Conservation (phyloP, 2,329 filamentous ascomycete genomes). For the Beauveria brongniartii region DNA sequence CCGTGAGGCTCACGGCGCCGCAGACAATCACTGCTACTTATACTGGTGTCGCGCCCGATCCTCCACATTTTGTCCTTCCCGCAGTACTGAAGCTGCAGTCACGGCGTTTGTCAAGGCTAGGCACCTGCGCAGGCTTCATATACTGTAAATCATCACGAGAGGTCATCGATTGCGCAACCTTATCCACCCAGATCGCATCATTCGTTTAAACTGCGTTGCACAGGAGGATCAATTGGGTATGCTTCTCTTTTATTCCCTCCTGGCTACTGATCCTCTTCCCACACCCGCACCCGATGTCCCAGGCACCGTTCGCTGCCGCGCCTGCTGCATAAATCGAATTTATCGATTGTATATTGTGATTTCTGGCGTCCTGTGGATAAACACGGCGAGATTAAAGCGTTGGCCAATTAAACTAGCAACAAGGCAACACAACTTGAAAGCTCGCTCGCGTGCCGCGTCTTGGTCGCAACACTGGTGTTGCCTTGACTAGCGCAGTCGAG, state of each 20-base stretch:
- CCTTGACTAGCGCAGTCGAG: background rate
- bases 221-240: slow-evolving; percentile 10
- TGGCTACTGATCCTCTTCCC: slow-evolving; percentile 5
- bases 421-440: background rate
- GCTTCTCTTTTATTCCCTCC: slow-evolving; percentile 4
- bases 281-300: background rate
- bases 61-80: background rate
- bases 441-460: slow-evolving; percentile 1
- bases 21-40: background rate
- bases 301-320: background rate
- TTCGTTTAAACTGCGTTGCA: background rate
- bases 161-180: background rate
- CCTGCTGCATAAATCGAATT: slow-evolving; percentile 9
- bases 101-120: background rate
- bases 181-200: background rate
- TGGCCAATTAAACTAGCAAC: slow-evolving; percentile 12
- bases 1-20: background rate
- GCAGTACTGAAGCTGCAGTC: slow-evolving; percentile 1
- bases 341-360: slow-evolving; percentile 12
- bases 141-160: slow-evolving; percentile 4
- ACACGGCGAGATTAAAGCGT: slow-evolving; percentile 7
- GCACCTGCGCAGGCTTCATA: background rate
- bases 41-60: background rate
- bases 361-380: slow-evolving; percentile 9
- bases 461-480: background rate